Base-by-base conservation (phyloP, 768 basidiomycete genomes). In the Calocybe indica region DNA sequence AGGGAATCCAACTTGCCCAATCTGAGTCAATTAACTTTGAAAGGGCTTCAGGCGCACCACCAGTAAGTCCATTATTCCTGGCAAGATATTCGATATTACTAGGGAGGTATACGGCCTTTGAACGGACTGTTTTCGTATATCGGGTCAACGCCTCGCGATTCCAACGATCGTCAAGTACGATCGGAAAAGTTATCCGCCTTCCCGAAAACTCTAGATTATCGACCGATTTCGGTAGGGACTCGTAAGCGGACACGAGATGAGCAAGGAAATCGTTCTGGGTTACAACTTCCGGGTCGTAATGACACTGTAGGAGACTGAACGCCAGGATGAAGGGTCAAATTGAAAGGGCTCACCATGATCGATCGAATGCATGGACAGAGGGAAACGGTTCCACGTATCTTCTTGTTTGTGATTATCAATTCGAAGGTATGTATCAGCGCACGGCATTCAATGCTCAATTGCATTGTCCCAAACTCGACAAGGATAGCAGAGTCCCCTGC, bases 71-170 rank as follows among this genome's bases (percentile, higher is more conserved):
- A 52, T 83, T 85, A 38, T 82, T 83, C 35, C 64, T 66, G 0
- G 81, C 81, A 1, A 86, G 70, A 54, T 85, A 85, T 35, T 82
- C 78, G 33, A 85, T 64, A 53, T 88, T 86, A 58, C 77, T 80
- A 0, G 83, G 85, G 0, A 88, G 64, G 59, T 86, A 88, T 1
- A 78, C 79, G 0, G 83, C 83, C 43, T 73, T 73, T 40, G 74
- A 68, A 7, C 85, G 67, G 0, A 67, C 76, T 0, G 75, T 73
- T 6, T 60, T 63, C 74, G 77, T 81, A 58, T 88, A 84, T 14
- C 75, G 69, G 38, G 72, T 58, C 28, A 84, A 64, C 4, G 82
- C 80, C 8, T 78, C 78, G 7, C 66, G 66, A 49, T 59, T 75
- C 74, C 81, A 79, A 5, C 66, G 68, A 55, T 86, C 84, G 52